Conservation (phyloP, 192 early-diverging fungal species). For the Spizellomyces punctatus region DNA sequence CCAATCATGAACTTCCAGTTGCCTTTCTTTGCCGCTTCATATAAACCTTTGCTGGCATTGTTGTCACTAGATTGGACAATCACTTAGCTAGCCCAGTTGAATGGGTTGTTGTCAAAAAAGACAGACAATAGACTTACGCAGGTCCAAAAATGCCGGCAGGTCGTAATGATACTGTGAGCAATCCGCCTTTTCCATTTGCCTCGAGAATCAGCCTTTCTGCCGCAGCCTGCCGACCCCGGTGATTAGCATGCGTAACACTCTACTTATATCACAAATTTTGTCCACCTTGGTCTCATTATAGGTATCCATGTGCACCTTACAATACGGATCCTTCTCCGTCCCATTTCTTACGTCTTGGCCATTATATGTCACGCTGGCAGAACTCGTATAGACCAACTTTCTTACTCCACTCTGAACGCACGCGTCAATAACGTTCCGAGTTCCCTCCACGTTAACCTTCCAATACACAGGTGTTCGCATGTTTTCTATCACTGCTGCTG, state of each 20-base stretch:
- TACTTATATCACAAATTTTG: not conserved
- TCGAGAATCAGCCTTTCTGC: constrained; percentile 78
- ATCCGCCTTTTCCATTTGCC: constrained; percentile 62
- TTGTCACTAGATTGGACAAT: constrained; percentile 31
- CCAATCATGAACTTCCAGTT: constrained; percentile 77
- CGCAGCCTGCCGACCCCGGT: constrained; percentile 34
- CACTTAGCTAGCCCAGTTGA: not conserved
- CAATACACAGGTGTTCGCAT: constrained; percentile 68
- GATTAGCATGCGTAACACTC: not conserved
- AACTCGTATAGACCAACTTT: constrained; percentile 83
- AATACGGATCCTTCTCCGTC: constrained; percentile 79
- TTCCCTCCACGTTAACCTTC: constrained; percentile 80
- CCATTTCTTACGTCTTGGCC: constrained; percentile 75
- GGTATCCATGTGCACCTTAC: constrained; percentile 73
- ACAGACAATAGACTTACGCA: constrained; percentile 37
- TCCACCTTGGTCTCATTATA: constrained; percentile 88
- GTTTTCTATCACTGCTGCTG: constrained; percentile 84
- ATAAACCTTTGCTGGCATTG: constrained; percentile 39
- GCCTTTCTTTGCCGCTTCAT: constrained; percentile 38
- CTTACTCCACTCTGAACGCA: constrained; percentile 65
- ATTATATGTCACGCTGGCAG: constrained; percentile 86
- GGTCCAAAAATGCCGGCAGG: constrained; percentile 95
- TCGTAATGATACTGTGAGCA: constrained; percentile 78
- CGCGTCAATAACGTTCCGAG: constrained; percentile 77
- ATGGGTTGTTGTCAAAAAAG: not conserved